Evolutionary conservation across 1,284 basidiomycete species (phyloP).

Genomic region (Trichosporon coremiiforme): DNA sequence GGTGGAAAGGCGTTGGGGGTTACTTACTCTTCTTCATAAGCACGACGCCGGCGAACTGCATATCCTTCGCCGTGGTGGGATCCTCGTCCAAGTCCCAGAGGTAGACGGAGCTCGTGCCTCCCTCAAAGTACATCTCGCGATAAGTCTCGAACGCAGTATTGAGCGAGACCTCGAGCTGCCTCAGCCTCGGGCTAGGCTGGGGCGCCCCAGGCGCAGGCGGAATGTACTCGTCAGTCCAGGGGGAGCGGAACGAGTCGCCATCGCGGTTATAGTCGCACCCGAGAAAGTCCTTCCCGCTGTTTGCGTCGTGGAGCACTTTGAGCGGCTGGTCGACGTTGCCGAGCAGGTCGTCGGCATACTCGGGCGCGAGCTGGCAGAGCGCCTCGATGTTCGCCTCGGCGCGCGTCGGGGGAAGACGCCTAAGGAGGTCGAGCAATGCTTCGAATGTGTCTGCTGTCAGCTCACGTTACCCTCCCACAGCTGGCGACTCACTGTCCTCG

Average conservation of each 20-base stretch:
- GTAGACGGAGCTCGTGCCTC: slow-evolving; percentile 95
- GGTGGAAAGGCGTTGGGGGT: background rate
- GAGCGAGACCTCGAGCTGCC: slow-evolving; percentile 87
- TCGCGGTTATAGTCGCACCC: slow-evolving; percentile 98
- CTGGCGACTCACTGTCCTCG: slow-evolving; percentile 27
- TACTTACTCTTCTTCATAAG: slow-evolving; percentile 89
- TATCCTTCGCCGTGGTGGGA: slow-evolving; percentile 43
- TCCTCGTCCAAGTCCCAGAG: slow-evolving; percentile 98
- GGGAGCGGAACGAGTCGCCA: slow-evolving; percentile 91
- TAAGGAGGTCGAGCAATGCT: slow-evolving; percentile 91
- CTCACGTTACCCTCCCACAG: background rate
- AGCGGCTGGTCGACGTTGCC: slow-evolving; percentile 95
- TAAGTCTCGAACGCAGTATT: slow-evolving; percentile 98
- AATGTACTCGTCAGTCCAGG: slow-evolving; percentile 95
- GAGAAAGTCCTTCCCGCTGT: slow-evolving; percentile 79
- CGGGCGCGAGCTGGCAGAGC: slow-evolving; percentile 82
- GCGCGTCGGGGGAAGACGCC: slow-evolving; percentile 86
- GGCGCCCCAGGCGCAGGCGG: slow-evolving; percentile 81
- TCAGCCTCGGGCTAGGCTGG: slow-evolving; percentile 75
- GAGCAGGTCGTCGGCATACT: slow-evolving; percentile 92
- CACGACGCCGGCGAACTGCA: slow-evolving; percentile 87
- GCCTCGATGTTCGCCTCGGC: slow-evolving; percentile 85
- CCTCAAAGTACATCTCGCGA: slow-evolving; percentile 97
- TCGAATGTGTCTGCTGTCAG: slow-evolving; percentile 60
- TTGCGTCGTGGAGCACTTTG: slow-evolving; percentile 73